phyloP scores from a whole-genome alignment of 164 flowering plant species.

The Platanus orientalis region DNA sequence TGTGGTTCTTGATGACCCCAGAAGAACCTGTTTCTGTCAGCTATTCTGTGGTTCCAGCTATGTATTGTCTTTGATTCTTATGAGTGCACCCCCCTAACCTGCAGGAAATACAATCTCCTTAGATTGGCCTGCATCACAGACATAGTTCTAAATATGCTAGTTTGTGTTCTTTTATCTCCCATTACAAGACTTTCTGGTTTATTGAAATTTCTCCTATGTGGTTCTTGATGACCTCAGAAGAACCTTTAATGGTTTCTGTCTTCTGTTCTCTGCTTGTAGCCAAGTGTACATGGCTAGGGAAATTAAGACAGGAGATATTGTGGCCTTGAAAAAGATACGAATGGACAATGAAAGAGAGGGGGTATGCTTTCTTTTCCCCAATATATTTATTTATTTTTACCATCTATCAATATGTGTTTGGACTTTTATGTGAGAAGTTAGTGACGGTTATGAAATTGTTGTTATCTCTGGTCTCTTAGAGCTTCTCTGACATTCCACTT shows the following conservation, averaged over 20 bases:
- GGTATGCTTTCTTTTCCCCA: constrained; percentile 32
- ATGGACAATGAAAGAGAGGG: constrained; percentile 99
- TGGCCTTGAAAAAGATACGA: constrained; percentile 90
- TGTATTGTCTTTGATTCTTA: too few species aligned
- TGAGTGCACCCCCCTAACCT: too few species aligned
- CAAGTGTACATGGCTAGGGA: constrained; percentile 99
- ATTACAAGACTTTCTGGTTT: too few species aligned
- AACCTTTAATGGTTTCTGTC: not conserved
- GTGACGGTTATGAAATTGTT: not conserved
- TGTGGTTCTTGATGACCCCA: not conserved
- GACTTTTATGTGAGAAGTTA: too few species aligned
- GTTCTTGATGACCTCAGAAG: not conserved
- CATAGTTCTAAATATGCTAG: too few species aligned
- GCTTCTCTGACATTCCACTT: not conserved
- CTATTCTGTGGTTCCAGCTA: constrained; percentile 47
- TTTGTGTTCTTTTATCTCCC: too few species aligned
- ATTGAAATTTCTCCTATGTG: too few species aligned
- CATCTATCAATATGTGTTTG: too few species aligned
- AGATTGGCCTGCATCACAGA: too few species aligned
- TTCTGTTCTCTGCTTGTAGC: constrained; percentile 35
- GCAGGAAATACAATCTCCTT: too few species aligned
- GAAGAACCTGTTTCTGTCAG: not conserved
- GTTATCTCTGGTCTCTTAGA: not conserved
- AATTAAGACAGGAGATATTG: constrained; percentile 80
- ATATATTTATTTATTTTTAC: not conserved